These are phyloP conservation scores for Eucalyptus coolabah DNA, from an alignment of 345 rosid genomes.

Conservation along the genomic window DNA sequence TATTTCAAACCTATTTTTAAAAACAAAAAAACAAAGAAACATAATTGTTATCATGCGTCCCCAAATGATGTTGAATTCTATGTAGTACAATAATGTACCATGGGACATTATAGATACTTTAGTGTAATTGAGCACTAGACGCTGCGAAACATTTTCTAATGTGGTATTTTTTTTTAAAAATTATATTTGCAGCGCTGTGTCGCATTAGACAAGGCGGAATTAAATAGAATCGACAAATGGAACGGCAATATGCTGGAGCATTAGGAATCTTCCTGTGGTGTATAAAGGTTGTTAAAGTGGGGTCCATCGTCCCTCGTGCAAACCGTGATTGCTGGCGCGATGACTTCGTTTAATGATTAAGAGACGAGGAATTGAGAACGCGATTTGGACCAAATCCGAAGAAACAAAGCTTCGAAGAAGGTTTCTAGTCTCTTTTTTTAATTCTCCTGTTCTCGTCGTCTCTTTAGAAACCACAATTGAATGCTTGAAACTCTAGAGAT, in stretches of 20 bases:
- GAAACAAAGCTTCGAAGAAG: neutral
- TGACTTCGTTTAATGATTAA: neutral
- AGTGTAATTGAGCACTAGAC: neutral
- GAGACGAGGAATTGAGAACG: neutral
- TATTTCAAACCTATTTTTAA: rapidly evolving
- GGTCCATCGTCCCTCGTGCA: neutral
- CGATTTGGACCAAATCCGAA: neutral
- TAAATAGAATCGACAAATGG: neutral
- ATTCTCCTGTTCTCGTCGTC: neutral
- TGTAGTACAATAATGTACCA: neutral
- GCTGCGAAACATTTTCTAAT: neutral
- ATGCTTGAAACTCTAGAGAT: neutral
- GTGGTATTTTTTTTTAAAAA: neutral
- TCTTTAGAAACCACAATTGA: neutral
- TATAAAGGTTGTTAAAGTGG: neutral
- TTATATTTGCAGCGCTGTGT: neutral
- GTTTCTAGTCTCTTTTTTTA: neutral
- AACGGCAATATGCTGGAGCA: neutral
- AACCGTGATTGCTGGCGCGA: neutral
- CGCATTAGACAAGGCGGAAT: neutral
- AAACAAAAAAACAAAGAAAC: rapidly evolving
- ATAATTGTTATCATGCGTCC: too few species aligned
- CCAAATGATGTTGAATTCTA: neutral
- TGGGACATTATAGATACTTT: rapidly evolving
- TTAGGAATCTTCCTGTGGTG: neutral